Evolutionary conservation across 2,329 filamentous ascomycete genomes (phyloP), one percentile per base, ranked within the genome.

Genomic region (Paracamarosporium sp.): DNA sequence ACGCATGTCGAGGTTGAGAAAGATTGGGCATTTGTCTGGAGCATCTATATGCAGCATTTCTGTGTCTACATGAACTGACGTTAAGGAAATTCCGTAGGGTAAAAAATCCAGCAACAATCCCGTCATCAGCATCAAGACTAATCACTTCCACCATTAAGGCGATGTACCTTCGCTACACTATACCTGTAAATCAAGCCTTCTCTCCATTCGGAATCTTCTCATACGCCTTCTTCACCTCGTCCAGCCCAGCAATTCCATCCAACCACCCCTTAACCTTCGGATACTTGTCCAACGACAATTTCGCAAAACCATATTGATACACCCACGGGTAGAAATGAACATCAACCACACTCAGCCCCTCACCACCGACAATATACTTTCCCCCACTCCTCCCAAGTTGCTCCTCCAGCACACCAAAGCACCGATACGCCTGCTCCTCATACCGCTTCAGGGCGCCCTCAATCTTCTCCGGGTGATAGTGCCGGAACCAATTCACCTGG

Each of bases 171-270:
- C n/a, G n/a, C n/a, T n/a, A n/a, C n/a, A n/a, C n/a, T n/a, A n/a
- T n/a, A n/a, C n/a, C n/a, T n/a, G n/a, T n/a, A n/a, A 20, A 17
- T 75, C 86, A 90, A 5, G 98, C 89, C 68, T 88, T 86, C 80
- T 97, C 94, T 33, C 78, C 67, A 50, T 71, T 61, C 24, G 57
- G 43, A 61, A 24, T 55, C 64, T 41, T 59, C 65, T 57, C 55
- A 57, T 55, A 62, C 60, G 40, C 57, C 58, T 6, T 59, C 62
- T 56, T 59, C 44, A 50, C 47, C 52, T 28, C 66, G 61, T 45
- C 44, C 28, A 27, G 12, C 66, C 3, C 78, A 5, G n/a, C 24
- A 15, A 30, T 36, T 35, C 50, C 50, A 50, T 81, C 68, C 61
- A 82, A 59, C 51, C 83, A 80, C 65, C 90, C 87, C 43, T 87